phyloP scores from a whole-genome alignment of 768 basidiomycete species.

The Mycena polygramma region DNA sequence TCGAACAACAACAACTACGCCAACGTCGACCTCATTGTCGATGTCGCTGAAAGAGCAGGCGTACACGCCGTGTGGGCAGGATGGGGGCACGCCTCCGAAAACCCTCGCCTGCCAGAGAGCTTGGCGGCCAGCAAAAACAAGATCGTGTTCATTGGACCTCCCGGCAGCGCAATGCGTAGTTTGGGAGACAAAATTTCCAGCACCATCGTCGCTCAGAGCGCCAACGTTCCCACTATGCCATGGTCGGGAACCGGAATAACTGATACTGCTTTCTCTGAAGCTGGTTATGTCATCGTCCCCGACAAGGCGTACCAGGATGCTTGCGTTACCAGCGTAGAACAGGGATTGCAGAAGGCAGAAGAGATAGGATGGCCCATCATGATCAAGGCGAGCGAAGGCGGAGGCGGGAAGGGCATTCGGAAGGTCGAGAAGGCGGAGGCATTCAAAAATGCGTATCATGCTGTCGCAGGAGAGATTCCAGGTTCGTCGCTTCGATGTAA shows the following conservation, averaged over 20 bases:
- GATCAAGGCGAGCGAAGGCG: constrained; percentile 99
- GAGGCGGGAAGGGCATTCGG: constrained; percentile 98
- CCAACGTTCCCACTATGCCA: constrained; percentile 96
- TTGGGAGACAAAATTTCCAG: constrained; percentile 99
- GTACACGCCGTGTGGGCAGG: constrained; percentile 99
- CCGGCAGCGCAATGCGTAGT: constrained; percentile 98
- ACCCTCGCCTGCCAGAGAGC: constrained; percentile 95
- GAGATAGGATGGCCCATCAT: constrained; percentile 97
- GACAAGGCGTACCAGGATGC: constrained; percentile 91
- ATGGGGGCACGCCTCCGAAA: constrained; percentile 99
- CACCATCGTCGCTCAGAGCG: constrained; percentile 98
- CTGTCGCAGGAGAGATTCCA: constrained; percentile 96
- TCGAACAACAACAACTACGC: constrained; percentile 99
- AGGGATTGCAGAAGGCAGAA: constrained; percentile 86
- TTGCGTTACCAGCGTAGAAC: constrained; percentile 89
- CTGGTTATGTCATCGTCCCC: constrained; percentile 94
- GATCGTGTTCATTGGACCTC: constrained; percentile 99
- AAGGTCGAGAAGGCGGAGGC: constrained; percentile 89
- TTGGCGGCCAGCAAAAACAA: constrained; percentile 93
- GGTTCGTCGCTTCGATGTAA: constrained; percentile 63
- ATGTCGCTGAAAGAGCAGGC: constrained; percentile 96
- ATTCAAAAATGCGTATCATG: constrained; percentile 95
- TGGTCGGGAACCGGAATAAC: constrained; percentile 98
- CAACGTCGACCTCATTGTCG: constrained; percentile 98
- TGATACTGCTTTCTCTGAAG: constrained; percentile 85